Evolutionary conservation across 352 stramenopile genomes (phyloP), one percentile per base, ranked within the genome.

Genomic region (Phytophthora sojae): DNA sequence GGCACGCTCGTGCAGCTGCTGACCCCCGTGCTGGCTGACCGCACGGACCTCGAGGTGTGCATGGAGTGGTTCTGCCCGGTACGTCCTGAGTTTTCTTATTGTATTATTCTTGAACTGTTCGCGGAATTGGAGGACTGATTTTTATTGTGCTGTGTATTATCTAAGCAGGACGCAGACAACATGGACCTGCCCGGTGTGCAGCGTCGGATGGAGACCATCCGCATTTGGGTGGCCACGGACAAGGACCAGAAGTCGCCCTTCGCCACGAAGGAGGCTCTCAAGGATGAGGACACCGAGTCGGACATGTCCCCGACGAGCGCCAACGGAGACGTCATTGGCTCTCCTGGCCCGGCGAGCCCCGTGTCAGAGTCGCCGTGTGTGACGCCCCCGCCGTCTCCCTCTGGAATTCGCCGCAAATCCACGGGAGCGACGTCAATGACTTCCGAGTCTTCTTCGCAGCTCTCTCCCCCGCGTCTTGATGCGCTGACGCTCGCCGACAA

Each of bases 41-140:
- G 88, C 52, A 92, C 80, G 12, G 89, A 96, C 65, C 63, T 96
- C 0, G 88, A 95, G 67, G 86, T 96, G 26, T 95, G 85, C 69
- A 94, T 96, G 86, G 89, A 96, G 59, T 95, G 89, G 89, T 95
- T 96, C 71, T 89, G 81, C 17, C 88, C 87, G 50, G 86, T 94
- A 80, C 32, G 69, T 80, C 39, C 21, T 69, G 53, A 51, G 69
- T 82, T 39, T 44, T 55, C 57, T 44, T 44, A 11, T 37, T 37
- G 35, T 44, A 44, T 44, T 44, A 6, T 44, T 68, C 47, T 57
- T 67, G 1, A 57, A 61, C 3, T 14, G 4, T 67, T 66, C 44
- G 9, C 7, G 17, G 67, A 64, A 73, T 69, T 23, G 9, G 54
- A 12, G 50, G 26, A 44, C 44, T 67, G 42, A 50, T 50, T 50